Conservation (phyloP, 1,284 basidiomycete genomes). For the Apiotrichum mycotoxinovorans region DNA sequence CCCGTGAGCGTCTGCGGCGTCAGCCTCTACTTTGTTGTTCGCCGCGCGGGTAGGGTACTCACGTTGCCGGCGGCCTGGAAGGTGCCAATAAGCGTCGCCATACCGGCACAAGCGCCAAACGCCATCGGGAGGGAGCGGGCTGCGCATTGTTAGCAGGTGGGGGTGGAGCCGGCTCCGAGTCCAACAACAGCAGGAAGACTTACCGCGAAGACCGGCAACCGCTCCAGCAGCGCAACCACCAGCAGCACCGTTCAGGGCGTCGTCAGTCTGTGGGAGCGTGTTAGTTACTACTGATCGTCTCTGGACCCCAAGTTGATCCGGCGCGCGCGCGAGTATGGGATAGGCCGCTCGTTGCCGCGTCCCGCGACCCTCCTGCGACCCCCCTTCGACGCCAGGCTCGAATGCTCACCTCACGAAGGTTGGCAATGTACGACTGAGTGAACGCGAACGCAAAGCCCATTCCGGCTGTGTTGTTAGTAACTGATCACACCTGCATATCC, state of each 20-base stretch:
- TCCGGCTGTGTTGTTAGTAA: slow-evolving; percentile 60
- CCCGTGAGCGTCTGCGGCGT: slow-evolving; percentile 32
- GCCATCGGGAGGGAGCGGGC: slow-evolving; percentile 82
- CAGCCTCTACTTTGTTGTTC: too few species aligned
- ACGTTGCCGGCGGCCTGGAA: slow-evolving; percentile 73
- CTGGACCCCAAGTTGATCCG: too few species aligned
- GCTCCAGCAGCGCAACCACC: slow-evolving; percentile 93
- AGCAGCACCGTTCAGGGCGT: slow-evolving; percentile 76
- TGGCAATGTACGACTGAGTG: slow-evolving; percentile 75
- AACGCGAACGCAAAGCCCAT: slow-evolving; percentile 85
- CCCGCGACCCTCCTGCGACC: too few species aligned
- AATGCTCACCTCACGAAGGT: slow-evolving; percentile 60
- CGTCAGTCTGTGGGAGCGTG: slow-evolving; percentile 57
- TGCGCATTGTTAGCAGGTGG: slow-evolving; percentile 38
- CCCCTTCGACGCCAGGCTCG: too few species aligned
- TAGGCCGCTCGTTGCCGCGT: neutral
- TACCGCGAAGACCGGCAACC: slow-evolving; percentile 77
- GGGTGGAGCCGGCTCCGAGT: slow-evolving; percentile 8
- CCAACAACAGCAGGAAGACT: too few species aligned
- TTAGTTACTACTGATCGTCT: too few species aligned
- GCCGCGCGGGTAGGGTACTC: too few species aligned
- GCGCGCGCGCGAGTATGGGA: too few species aligned
- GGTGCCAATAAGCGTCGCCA: slow-evolving; percentile 75
- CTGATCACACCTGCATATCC: neutral
- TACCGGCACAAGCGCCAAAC: slow-evolving; percentile 70